Base-by-base conservation (phyloP, 2,329 filamentous ascomycete species). In the Mollisia scopiformis region DNA sequence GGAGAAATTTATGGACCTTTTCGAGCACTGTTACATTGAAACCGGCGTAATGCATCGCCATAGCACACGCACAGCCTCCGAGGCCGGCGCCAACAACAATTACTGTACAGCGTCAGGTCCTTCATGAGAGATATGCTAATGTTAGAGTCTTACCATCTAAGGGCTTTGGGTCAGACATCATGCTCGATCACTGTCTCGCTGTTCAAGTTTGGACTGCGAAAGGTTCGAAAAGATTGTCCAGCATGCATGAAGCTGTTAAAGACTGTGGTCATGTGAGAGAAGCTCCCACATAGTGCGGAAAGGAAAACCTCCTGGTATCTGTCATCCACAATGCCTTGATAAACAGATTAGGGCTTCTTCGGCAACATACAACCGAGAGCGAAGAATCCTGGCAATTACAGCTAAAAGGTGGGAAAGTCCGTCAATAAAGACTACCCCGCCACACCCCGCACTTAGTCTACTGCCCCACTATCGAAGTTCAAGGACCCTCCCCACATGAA, bases 21-120 rank as follows among this genome's bases (percentile, higher is more conserved):
- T 82, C 79, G 59, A 80, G 78, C 0, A 81, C 77, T 4, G 72
- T 54, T 56, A 75, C 72, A 0, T 51, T 63, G 68, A 78, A 77
- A 28, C 79, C 79, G 62, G 80, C 78, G 61, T 79, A 75, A 60
- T 80, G 75, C 53, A 81, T 74, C 3, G 79, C 80, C 25, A 81
- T 73, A n/a, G 79, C 79, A 5, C 77, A 75, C 1, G 79, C 79
- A 64, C 79, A 81, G 13, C 80, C 80, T 7, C 80, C 80, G 1
- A 82, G 76, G 11, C 80, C 80, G 19, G 79, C 80, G 19, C 80
- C 80, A n/a, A 82, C 77, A 23, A 82, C 74, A 28, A 82, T 78
- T 33, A 79, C 80, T 80, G 65, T 16, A 14, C 23, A 16, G n/a
- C 28, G 21, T 25, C 23, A 47, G 21, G 25, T 16, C 10, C 25